A percentile compares a stretch with the other conserved stretches of the same genome.
Conservation (phyloP, 768 basidiomycete genomes). For the Lepiota brunneoincarnata region DNA sequence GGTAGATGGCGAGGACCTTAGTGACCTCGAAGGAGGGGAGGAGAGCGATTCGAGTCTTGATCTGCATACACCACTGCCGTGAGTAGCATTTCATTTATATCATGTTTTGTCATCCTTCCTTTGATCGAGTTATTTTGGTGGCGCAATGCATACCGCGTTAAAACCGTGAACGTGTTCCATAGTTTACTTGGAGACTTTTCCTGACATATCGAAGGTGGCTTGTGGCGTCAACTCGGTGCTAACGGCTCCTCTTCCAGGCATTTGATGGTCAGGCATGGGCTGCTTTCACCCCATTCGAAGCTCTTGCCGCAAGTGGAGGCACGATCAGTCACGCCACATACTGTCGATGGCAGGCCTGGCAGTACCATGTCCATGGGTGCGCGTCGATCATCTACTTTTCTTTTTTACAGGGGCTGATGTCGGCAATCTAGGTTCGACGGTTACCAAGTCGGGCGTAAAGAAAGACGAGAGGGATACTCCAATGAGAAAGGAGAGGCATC, state of each 20-base stretch:
- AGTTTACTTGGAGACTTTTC: not conserved
- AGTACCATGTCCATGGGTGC: slow-evolving; percentile 34
- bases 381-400: slow-evolving; percentile 10
- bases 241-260: slow-evolving; percentile 36
- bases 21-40: slow-evolving; percentile 13
- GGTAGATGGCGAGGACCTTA: slow-evolving; percentile 14
- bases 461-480: slow-evolving; percentile 61
- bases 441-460: slow-evolving; percentile 36
- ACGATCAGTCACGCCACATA: slow-evolving; percentile 17
- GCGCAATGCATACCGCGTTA: no score
- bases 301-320: slow-evolving; percentile 40
- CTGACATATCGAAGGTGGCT: not conserved
- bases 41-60: slow-evolving; percentile 58
- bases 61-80: slow-evolving; percentile 69
- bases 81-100: slow-evolving; percentile 27
- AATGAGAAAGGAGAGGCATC: slow-evolving; percentile 53
- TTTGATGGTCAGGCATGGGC: slow-evolving; percentile 64
- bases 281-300: slow-evolving; percentile 66
- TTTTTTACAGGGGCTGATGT: not conserved
- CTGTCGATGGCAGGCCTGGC: slow-evolving; percentile 21
- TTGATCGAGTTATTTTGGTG: not conserved
- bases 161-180: no score
- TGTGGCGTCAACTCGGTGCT: not conserved
- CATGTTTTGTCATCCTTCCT: slow-evolving; percentile 2
- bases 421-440: slow-evolving; percentile 18